Evolutionary conservation across 345 rosid genomes (phyloP), one percentile per base, ranked within the genome.

Genomic region (Atalantia buxifolia): DNA sequence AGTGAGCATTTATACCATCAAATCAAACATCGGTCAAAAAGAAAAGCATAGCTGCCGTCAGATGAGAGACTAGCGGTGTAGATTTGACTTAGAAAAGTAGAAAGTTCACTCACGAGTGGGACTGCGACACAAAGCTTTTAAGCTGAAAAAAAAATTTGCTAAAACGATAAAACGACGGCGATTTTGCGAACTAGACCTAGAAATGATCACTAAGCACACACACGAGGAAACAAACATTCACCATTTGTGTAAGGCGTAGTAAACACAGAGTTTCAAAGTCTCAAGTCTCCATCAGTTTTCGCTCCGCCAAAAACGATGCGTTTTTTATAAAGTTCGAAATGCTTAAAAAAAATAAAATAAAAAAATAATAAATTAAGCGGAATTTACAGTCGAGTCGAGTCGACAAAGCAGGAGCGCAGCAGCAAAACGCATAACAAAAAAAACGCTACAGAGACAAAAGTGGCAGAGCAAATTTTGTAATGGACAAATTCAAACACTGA

Each of bases 121-220:
- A 45, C 50, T 33, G 56, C 3, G 5, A 45, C 50, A 4, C 5
- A 66, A 65, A 56, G 71, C 19, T 38, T 42, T 55, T 53, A 56
- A 69, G 78, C 76, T 75, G 53, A 31, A 35, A 24, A 16, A 4
- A 48, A 14, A 45, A 56, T 8, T 21, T 28, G 76, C 68, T 72
- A 78, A 19, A 35, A 33, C 77, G 66, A 72, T 40, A 84, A 59
- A 77, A 76, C 90, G 86, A 81, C 86, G 88, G 82, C 83, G 83
- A 79, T 27, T 75, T 64, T 53, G 57, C 57, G 80, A 53, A 79
- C 55, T n/a, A 42, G 71, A 50, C 45, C 69, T 69, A 57, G 50
- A 45, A 13, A 12, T 45, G 14, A 45, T 12, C 50, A 45, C 18
- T 3, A 45, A 27, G 55, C 53, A 27, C 19, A 40, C 19, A 40